Percentiles rank a stretch among this genome's conserved stretches.
Evolutionary conservation across 192 early-diverging fungal genomes (phyloP).

Genomic region (Rhizophagus sp.): DNA sequence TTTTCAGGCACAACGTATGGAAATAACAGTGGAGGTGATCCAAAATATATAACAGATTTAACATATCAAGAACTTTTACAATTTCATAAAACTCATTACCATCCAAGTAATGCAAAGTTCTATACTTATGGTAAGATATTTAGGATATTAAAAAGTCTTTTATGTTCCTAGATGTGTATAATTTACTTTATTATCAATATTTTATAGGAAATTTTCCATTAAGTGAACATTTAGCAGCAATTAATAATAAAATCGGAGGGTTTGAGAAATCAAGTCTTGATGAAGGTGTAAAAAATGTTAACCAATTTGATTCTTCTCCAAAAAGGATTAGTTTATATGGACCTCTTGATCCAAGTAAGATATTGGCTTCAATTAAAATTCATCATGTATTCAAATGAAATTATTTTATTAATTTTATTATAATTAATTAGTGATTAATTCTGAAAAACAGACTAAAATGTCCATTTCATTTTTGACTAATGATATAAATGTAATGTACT

Average conservation of each 20-base stretch:
- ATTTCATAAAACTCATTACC: conserved; percentile 87
- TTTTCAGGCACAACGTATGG: conserved; percentile 83
- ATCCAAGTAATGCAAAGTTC: conserved; percentile 90
- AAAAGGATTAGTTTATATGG: conserved; percentile 51
- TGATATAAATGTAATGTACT: conserved; percentile 55
- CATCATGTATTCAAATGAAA: neutral
- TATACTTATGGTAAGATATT: conserved; percentile 77
- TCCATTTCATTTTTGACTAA: conserved; percentile 76
- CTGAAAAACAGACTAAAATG: conserved; percentile 80
- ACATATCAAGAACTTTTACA: conserved; percentile 78
- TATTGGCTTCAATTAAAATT: neutral
- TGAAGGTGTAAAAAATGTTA: conserved; percentile 54
- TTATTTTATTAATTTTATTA: neutral
- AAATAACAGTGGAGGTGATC: conserved; percentile 89
- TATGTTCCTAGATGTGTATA: neutral
- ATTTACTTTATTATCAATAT: too few relatives aligned
- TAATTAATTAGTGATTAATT: conserved; percentile 52
- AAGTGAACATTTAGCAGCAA: conserved; percentile 68
- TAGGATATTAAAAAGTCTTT: neutral
- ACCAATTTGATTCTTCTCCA: conserved; percentile 50
- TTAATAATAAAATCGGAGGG: conserved; percentile 62
- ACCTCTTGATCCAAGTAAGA: conserved; percentile 70
- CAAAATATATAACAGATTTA: conserved; percentile 81
- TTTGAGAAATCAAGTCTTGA: conserved; percentile 54
- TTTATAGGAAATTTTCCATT: conserved; percentile 66